Base-by-base conservation (phyloP, 139 green algal species). In the Chlamydomonas schloesseri region DNA sequence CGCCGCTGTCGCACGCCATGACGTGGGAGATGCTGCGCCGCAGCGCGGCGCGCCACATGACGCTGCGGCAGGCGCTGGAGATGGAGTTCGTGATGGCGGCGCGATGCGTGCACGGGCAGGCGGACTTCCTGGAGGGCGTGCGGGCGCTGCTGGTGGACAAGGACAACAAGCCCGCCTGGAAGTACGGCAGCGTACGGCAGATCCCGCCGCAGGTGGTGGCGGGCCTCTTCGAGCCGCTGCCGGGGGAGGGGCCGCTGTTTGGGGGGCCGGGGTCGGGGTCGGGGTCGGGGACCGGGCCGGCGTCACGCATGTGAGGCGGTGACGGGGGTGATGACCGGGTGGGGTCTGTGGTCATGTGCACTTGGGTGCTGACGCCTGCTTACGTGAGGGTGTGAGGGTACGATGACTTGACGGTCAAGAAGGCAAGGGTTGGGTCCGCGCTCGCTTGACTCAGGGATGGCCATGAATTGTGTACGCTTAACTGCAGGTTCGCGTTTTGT, bases 121-220 rank as follows among this genome's bases (percentile, higher is more conserved):
- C 73, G 5, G 94, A 96, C 84, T 95, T 96, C 83, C 55, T 79
- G 3, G 93, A 96, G 81, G 95, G 95, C 28, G 95, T 98, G 46
- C 37, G 86, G 26, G 95, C 96, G 21, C 77, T 90, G 55, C 92
- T 98, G 23, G 94, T 98, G 23, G 91, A 96, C 74, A 96, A 94
- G 87, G 90, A 87, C 81, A 90, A 90, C 70, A 83, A 65, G 69
- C 93, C 96, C 15, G 29, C 23, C 0, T 98, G 96, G 96, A 83
- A 82, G 67, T 94, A 93, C 64, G 55, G 87, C 47, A 89, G 36
- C 70, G 50, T 93, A 2, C 77, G 87, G 1, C 36, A 97, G 46
- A 94, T 96, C 60, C 64, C 71, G 37, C 33, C 46, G 42, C 15
- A 24, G 33, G 80, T 58, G n/a, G 80, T 86, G 33, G 47, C 21